Percentiles rank a stretch among this genome's conserved stretches.
These are phyloP conservation scores for Clavaria fumosa DNA, from an alignment of 768 basidiomycete species.

Conservation along the genomic window DNA sequence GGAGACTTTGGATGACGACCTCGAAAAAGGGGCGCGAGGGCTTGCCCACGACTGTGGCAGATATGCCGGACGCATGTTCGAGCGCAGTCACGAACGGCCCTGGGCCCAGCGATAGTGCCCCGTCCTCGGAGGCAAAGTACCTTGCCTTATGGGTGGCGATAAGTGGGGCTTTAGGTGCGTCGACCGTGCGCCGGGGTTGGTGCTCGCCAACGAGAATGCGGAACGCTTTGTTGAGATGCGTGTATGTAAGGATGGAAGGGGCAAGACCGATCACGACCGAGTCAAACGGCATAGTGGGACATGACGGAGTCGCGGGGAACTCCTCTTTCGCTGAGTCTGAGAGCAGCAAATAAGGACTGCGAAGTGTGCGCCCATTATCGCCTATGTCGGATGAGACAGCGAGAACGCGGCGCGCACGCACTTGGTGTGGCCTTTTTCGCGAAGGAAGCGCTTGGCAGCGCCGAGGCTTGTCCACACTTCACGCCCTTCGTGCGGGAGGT, in stretches of 20 bases:
- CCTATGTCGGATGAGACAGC: too few species aligned
- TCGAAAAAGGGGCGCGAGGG: constrained; percentile 45
- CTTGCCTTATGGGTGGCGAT: constrained; percentile 47
- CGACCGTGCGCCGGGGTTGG: neutral
- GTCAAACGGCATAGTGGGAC: constrained; percentile 23
- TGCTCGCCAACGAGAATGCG: constrained; percentile 39
- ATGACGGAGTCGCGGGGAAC: constrained; percentile 12
- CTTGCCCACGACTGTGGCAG: constrained; percentile 48
- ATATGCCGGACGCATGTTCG: constrained; percentile 33
- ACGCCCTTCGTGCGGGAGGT: constrained; percentile 16
- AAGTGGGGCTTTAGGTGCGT: constrained; percentile 18
- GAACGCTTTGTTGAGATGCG: constrained; percentile 47
- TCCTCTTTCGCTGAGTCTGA: constrained; percentile 33
- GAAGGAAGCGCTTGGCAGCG: constrained; percentile 33
- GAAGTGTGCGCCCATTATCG: too few species aligned
- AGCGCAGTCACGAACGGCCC: constrained; percentile 56
- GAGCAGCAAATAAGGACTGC: constrained; percentile 42
- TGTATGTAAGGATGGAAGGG: constrained; percentile 35
- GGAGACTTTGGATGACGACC: constrained; percentile 30
- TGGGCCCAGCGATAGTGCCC: constrained; percentile 48
- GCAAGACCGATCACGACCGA: constrained; percentile 52
- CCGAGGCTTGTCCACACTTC: constrained; percentile 55
- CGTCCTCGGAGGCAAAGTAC: constrained; percentile 28
- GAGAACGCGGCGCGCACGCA: too few species aligned
- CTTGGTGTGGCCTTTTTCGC: constrained; percentile 26